Percentiles rank a stretch among this genome's conserved stretches.
These are phyloP conservation scores for Neurospora tetrasperma DNA, from an alignment of 495 filamentous ascomycete genomes.

Conservation along the genomic window DNA sequence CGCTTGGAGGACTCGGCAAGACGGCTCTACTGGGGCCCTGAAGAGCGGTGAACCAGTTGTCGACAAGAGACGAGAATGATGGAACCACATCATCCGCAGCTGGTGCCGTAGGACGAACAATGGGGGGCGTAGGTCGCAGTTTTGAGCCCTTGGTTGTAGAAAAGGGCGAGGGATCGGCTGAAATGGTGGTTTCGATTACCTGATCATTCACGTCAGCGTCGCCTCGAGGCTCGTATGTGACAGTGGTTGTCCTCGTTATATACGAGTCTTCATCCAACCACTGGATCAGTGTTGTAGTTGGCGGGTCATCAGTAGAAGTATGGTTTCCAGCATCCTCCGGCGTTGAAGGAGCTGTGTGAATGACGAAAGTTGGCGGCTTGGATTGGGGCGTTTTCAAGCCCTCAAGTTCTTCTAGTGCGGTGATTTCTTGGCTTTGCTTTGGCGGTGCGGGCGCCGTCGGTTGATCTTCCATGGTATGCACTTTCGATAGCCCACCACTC, in stretches of 20 bases:
- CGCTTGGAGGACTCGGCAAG: background rate
- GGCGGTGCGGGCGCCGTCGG: background rate
- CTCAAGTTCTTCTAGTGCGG: background rate
- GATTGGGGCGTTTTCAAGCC: background rate
- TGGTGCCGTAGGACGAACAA: slow-evolving; percentile 10
- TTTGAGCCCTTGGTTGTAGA: slow-evolving; percentile 6
- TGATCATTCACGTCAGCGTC: slow-evolving; percentile 20
- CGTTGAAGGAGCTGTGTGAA: background rate
- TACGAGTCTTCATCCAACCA: slow-evolving; percentile 28
- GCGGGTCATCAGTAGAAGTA: background rate
- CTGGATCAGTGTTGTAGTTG: slow-evolving; percentile 13
- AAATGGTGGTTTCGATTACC: slow-evolving; percentile 28
- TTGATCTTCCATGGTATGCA: background rate
- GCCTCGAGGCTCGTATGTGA: slow-evolving; percentile 21
- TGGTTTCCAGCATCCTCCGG: background rate
- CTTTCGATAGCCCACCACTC: background rate
- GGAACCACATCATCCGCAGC: background rate
- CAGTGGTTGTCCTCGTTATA: slow-evolving; percentile 27
- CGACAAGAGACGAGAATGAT: slow-evolving; percentile 8
- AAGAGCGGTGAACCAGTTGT: slow-evolving; percentile 11
- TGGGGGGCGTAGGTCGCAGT: slow-evolving; percentile 11
- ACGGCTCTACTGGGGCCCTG: slow-evolving; percentile 1
- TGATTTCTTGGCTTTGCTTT: background rate
- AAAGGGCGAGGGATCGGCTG: slow-evolving; percentile 16
- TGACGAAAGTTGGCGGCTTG: background rate